Conservation (phyloP, 441 rosid species). For the Pelargonium myrrhifolium region DNA sequence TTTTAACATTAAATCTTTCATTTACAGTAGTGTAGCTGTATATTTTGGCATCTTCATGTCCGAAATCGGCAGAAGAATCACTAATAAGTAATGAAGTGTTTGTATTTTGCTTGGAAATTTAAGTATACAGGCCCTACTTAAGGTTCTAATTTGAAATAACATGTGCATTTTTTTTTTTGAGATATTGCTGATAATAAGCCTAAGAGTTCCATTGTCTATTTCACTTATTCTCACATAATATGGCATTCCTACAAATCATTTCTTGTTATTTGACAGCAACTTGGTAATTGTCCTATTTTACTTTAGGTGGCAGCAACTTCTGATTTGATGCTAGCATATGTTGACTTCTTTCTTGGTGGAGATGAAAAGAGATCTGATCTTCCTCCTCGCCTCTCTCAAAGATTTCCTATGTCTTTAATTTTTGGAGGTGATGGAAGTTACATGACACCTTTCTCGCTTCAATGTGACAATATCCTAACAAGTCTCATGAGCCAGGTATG, state of each 20-base stretch:
- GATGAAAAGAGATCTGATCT: conserved; percentile 96
- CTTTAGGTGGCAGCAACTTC: conserved; percentile 90
- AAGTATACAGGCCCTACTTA: too few relatives aligned
- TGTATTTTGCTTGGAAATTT: too few relatives aligned
- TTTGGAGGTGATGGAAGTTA: conserved; percentile 99
- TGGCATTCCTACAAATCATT: not conserved
- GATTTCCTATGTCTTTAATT: conserved; percentile 74
- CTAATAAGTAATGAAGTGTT: too few relatives aligned
- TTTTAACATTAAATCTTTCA: too few relatives aligned
- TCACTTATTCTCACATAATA: not conserved
- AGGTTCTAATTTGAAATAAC: too few relatives aligned
- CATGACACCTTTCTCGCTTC: conserved; percentile 94
- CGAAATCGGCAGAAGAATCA: too few relatives aligned
- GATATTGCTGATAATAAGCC: too few relatives aligned
- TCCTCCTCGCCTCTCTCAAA: conserved; percentile 77
- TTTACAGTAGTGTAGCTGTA: too few relatives aligned
- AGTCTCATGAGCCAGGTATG: conserved; percentile 92
- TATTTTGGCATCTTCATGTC: too few relatives aligned
- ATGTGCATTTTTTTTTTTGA: too few relatives aligned
- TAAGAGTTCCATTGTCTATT: not conserved
- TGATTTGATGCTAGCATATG: conserved; percentile 90
- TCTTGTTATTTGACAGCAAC: not conserved
- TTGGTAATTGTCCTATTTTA: conserved; percentile 9
- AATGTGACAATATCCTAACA: conserved; percentile 86
- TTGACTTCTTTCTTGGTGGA: conserved; percentile 99